Conservation (phyloP, 225 moss, liverwort and hornwort genomes). For the Sphagnum tenellum region DNA sequence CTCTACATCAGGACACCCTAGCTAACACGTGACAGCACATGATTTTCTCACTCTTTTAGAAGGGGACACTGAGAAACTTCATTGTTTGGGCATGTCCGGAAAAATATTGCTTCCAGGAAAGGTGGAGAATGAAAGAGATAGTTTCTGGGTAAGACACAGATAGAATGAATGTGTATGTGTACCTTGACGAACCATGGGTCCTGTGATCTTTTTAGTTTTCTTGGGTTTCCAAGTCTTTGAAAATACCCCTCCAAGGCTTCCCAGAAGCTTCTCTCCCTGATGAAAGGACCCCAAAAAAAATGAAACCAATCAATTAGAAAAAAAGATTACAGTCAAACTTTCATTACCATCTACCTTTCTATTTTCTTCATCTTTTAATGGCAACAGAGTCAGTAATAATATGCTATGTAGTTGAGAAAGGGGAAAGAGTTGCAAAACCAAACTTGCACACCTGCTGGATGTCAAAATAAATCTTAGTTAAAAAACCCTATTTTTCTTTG, state of each 20-base stretch:
- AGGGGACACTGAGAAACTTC: neutral
- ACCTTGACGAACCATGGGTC: conserved; percentile 56
- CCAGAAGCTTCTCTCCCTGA: conserved; percentile 55
- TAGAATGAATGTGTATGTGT: neutral
- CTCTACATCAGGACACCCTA: too few relatives aligned
- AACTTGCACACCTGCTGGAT: neutral
- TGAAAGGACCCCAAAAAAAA: conserved; percentile 1
- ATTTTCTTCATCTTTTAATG: neutral
- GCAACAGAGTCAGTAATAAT: neutral
- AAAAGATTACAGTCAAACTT: neutral
- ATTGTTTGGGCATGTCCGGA: neutral
- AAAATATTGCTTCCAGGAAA: neutral
- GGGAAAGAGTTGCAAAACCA: neutral
- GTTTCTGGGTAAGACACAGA: too few relatives aligned
- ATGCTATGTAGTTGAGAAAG: neutral
- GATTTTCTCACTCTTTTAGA: neutral
- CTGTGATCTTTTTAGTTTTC: conserved; percentile 48
- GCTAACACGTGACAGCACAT: neutral
- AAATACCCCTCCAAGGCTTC: conserved; percentile 51
- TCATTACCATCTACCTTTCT: neutral
- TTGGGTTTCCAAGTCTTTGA: conserved; percentile 54
- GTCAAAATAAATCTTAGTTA: too few relatives aligned
- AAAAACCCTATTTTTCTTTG: too few relatives aligned
- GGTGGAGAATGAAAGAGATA: neutral
- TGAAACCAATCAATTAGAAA: neutral